Conservation (phyloP, 805 yeast species). For the Candida maris region DNA sequence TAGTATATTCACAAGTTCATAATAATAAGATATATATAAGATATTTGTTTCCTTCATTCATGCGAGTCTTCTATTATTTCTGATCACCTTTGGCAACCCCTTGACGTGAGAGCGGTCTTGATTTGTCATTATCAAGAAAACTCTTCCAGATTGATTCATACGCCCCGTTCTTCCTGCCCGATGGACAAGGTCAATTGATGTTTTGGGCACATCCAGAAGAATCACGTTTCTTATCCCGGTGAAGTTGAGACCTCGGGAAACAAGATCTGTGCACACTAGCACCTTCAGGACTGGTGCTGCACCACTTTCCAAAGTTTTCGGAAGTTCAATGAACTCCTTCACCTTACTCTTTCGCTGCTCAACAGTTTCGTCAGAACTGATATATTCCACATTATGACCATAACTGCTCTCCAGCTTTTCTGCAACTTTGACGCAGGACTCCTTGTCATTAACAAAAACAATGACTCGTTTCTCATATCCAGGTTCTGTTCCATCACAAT, state of each 20-base stretch:
- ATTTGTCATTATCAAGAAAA: slow-evolving; percentile 70
- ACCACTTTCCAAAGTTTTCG: slow-evolving; percentile 39
- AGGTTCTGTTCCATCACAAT: slow-evolving; percentile 75
- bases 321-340: slow-evolving; percentile 60
- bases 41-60: slow-evolving; percentile 4
- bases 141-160: slow-evolving; percentile 86
- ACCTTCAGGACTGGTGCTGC: slow-evolving; percentile 49
- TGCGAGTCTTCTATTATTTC: slow-evolving; percentile 41
- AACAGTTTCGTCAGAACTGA: slow-evolving; percentile 62
- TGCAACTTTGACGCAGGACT: slow-evolving; percentile 57
- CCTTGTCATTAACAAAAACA: slow-evolving; percentile 78
- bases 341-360: slow-evolving; percentile 59
- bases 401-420: slow-evolving; percentile 46
- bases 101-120: slow-evolving; percentile 72
- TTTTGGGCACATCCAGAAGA: slow-evolving; percentile 79
- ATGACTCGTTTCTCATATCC: slow-evolving; percentile 75
- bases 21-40: not conserved
- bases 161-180: slow-evolving; percentile 94
- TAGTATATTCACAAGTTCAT: not conserved
- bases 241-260: slow-evolving; percentile 89
- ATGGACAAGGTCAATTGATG: slow-evolving; percentile 83
- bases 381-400: slow-evolving; percentile 57
- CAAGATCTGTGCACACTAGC: slow-evolving; percentile 80
- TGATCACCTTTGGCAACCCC: slow-evolving; percentile 69
- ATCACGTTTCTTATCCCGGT: slow-evolving; percentile 76